Evolutionary conservation across 345 rosid genomes (phyloP).

Genomic region (Eucalyptus viminalis): DNA sequence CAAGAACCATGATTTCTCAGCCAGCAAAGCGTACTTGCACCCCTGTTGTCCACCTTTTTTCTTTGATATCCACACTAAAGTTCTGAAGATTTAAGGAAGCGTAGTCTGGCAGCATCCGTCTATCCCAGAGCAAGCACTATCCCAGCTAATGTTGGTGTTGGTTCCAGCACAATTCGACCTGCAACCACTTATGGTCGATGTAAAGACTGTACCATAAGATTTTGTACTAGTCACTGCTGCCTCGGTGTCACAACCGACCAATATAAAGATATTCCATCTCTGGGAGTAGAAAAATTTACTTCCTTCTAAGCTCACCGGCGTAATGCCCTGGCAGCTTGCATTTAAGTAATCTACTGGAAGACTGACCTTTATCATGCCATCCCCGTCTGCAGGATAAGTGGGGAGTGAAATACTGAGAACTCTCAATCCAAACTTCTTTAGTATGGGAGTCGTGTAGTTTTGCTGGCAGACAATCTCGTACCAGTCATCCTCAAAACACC

Average conservation of each 20-base stretch:
- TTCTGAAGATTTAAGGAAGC: accelerated
- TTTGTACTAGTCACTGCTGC: accelerated
- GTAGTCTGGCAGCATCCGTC: not conserved
- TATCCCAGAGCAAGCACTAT: not conserved
- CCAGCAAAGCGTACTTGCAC: not conserved
- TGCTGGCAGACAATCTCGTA: not conserved
- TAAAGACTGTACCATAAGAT: accelerated
- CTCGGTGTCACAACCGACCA: not conserved
- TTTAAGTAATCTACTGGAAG: accelerated
- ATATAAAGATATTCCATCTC: not conserved
- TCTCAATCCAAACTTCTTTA: accelerated
- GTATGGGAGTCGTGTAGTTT: accelerated
- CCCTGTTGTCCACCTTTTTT: not conserved
- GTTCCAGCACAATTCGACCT: accelerated
- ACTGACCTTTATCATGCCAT: not conserved
- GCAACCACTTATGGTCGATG: accelerated
- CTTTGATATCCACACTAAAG: not conserved
- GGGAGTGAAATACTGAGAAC: not conserved
- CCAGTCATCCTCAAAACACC: accelerated
- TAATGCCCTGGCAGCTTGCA: not conserved
- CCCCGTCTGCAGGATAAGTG: accelerated
- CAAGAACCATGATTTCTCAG: not conserved
- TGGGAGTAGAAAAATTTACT: not conserved
- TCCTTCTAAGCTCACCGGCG: accelerated
- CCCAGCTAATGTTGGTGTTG: not conserved